Conservation (phyloP, 1,284 basidiomycete species). For the Ustilago nuda region DNA sequence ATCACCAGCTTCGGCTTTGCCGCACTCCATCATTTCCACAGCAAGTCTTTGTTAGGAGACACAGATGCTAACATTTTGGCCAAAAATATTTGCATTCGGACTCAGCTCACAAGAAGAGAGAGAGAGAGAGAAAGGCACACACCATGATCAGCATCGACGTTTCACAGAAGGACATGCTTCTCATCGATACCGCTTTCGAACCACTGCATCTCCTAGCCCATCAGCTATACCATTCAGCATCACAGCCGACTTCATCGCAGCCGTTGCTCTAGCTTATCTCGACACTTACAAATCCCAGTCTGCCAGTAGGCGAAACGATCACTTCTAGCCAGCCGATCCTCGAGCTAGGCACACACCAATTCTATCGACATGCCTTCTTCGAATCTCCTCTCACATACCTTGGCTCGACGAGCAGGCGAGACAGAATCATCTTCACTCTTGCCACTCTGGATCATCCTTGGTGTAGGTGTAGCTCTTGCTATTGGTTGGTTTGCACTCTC, state of each 20-base stretch:
- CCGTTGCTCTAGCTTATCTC: background rate
- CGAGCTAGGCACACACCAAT: background rate
- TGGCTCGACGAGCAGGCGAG: conserved; percentile 19
- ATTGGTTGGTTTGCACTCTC: conserved; percentile 54
- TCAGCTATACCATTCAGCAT: background rate
- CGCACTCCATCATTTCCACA: conserved; percentile 9
- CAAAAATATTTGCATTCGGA: conserved; percentile 5
- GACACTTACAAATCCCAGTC: background rate
- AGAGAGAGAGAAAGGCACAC: background rate
- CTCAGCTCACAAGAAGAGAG: background rate
- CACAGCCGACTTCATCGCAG: background rate
- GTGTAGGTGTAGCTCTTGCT: conserved; percentile 39
- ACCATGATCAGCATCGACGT: background rate
- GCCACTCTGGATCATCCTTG: conserved; percentile 52
- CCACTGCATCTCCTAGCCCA: background rate
- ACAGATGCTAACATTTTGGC: background rate
- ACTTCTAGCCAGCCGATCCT: background rate
- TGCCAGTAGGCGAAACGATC: background rate
- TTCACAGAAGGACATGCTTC: conserved; percentile 3
- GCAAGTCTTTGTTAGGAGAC: background rate
- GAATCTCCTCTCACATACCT: background rate
- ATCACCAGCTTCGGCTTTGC: conserved; percentile 26
- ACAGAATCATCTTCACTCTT: conserved; percentile 38
- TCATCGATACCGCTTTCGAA: background rate
- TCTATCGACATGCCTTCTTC: background rate